Evolutionary conservation across 2,329 filamentous ascomycete genomes (phyloP), one percentile per base, ranked within the genome.

Genomic region (Trichoderma gracile): DNA sequence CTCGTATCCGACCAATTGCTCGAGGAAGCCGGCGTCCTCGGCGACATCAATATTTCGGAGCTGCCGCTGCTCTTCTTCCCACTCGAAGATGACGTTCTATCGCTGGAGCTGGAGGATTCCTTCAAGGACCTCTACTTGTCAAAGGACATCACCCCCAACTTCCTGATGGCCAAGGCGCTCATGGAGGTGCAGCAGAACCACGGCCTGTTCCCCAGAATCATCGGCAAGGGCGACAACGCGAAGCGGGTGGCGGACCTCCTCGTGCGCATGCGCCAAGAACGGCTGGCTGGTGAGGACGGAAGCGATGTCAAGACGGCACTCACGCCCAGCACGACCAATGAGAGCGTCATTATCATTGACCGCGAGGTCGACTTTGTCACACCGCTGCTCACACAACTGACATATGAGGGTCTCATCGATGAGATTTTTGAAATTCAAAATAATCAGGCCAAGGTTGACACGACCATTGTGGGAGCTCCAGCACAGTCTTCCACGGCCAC

Each of bases 311-410:
- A 84, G 69, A 81, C 88, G 50, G 90, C 90, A 7, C 81, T 96
- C 27, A 89, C 91, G 12, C 94, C 95, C 14, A 98, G 95, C 75
- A 90, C 90, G 12, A 89, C 88, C 7, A 91, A 93, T 54, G 95
- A 99, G 75, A 96, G 90, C 73, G 81, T 97, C 66, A 93, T 99
- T 71, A 90, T 99, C 66, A 93, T 99, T 63, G 95, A 99, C 76
- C 90, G 95, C 56, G 93, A 97, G 74, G 90, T 97, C 63, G 95
- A 99, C 75, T 93, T 95, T 72, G 92, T 94, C 17, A 97, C 95
- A 1, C 89, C 91, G 0, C 83, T 99, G 17, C 87, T 99, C 61
- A 98, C 94, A 0, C 95, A 99, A 75, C 81, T 99, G 67, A 99
- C 95, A 1, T 99, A 99, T 72, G 94, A 99, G 78, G 95, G 95